Evolutionary conservation across 176 grass and related monocot species (phyloP).

Genomic region (Carex cristatella): DNA sequence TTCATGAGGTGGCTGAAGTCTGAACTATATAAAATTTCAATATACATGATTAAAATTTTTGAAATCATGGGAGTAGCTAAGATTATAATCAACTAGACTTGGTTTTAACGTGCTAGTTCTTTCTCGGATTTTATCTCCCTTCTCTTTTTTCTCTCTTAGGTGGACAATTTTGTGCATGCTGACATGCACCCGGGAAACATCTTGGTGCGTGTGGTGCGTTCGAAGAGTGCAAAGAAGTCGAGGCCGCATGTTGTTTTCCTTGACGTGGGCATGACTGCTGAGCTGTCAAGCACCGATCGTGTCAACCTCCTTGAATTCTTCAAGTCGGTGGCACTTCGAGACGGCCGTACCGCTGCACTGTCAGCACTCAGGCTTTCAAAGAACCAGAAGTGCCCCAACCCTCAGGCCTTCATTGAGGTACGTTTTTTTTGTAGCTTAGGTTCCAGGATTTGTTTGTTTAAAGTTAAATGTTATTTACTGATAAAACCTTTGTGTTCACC

Average conservation of each 20-base stretch:
- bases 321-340: constrained; percentile 84
- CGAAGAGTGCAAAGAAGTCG: constrained; percentile 62
- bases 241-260: constrained; percentile 94
- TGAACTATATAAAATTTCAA: too few species aligned
- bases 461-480: neutral
- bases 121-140: neutral
- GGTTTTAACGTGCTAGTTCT: neutral
- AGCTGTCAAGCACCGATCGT: constrained; percentile 83
- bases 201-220: constrained; percentile 64
- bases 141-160: constrained; percentile 43
- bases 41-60: too few species aligned
- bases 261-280: constrained; percentile 98
- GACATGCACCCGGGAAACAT: constrained; percentile 99
- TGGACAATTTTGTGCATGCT: constrained; percentile 98
- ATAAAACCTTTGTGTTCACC: neutral
- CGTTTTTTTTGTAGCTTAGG: neutral
- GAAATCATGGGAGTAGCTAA: too few species aligned
- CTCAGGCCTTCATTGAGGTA: constrained; percentile 95
- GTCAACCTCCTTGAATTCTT: constrained; percentile 90
- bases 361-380: constrained; percentile 76
- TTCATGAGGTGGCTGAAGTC: too few species aligned
- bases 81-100: neutral
- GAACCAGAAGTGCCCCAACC: constrained; percentile 88
- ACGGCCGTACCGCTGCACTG: constrained; percentile 80
- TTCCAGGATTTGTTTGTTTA: neutral